Conservation (phyloP, 106 monocot species). For the Acorus gramineus region DNA sequence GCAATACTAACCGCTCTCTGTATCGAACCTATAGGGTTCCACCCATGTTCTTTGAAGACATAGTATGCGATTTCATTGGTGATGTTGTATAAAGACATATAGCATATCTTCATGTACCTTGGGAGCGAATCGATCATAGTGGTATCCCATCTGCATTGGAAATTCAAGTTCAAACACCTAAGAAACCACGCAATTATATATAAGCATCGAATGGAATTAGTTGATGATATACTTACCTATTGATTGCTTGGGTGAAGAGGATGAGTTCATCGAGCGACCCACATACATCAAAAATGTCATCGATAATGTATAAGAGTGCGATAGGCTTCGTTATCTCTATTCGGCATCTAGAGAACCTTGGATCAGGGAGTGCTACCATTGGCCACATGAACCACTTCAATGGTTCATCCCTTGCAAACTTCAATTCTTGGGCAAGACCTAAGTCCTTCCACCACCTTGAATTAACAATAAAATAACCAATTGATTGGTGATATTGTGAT, state of each 20-base stretch:
- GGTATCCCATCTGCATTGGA: conserved; percentile 27
- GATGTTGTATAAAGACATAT: conserved; percentile 18
- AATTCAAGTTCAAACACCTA: too few relatives aligned
- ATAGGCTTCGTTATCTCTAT: conserved; percentile 36
- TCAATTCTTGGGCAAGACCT: conserved; percentile 25
- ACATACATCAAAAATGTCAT: conserved; percentile 47
- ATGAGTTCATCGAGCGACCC: conserved; percentile 30
- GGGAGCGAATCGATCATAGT: conserved; percentile 18
- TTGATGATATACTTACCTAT: conserved; percentile 13
- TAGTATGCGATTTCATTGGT: conserved; percentile 28
- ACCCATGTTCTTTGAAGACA: conserved; percentile 16
- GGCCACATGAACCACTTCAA: conserved; percentile 42
- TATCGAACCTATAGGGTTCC: conserved; percentile 25
- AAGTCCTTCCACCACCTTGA: conserved; percentile 45
- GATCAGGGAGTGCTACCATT: conserved; percentile 7
- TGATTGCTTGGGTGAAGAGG: conserved; percentile 23
- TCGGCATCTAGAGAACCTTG: conserved; percentile 18
- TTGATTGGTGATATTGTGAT: not conserved
- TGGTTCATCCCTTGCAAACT: conserved; percentile 21
- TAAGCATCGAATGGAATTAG: not conserved
- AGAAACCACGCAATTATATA: too few relatives aligned
- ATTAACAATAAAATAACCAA: not conserved
- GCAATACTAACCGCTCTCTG: conserved; percentile 18
- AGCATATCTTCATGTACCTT: conserved; percentile 29
- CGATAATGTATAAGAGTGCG: conserved; percentile 38